Evolutionary conservation across 805 yeast genomes (phyloP), one percentile per base, ranked within the genome.

Genomic region (Saccharomycopsis capsularis): DNA sequence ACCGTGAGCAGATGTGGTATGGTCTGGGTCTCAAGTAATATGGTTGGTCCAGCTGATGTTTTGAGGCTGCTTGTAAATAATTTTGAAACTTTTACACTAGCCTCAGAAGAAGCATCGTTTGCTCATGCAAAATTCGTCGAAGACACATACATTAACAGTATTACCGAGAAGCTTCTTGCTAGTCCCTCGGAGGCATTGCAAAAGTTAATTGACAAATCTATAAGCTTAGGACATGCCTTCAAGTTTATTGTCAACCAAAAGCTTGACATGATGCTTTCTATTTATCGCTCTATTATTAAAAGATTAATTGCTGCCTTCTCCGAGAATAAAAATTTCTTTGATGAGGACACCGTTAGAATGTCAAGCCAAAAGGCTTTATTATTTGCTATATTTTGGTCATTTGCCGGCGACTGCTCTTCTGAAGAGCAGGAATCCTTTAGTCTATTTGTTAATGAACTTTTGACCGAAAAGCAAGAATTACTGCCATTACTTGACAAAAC

Each of bases 1-100:
- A 91, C 98, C 0, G 75, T 91, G 22, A 86, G 93, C 63, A 75
- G 98, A 61, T 90, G 97, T 70, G 96, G 95, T 3, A 80, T 91
- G 75, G 68, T 90, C 1, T 85, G 89, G 82, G 66, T 86, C 56
- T 81, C 79, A n/a, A 57, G 59, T 1, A 51, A 55, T 4, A 48
- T 63, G 0, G 58, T 69, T 2, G 39, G 53, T 1, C 22, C 57
- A 2, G 36, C 38, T 2, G 61, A 40, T 15, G 21, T 46, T 2
- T 35, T 52, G 3, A 7, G 13, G 4, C 21, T 19, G n/a, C 36
- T 25, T 18, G 21, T 42, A 19, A 30, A 34, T 3, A 45, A 42
- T 47, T 23, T 24, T 15, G 46, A 40, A 22, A n/a, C n/a, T n/a
- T n/a, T n/a, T n/a, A n/a, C n/a, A n/a, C n/a, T n/a, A n/a, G n/a